Evolutionary conservation across 352 stramenopile genomes (phyloP), one percentile per base, ranked within the genome.

Genomic region (Phytophthora sojae): DNA sequence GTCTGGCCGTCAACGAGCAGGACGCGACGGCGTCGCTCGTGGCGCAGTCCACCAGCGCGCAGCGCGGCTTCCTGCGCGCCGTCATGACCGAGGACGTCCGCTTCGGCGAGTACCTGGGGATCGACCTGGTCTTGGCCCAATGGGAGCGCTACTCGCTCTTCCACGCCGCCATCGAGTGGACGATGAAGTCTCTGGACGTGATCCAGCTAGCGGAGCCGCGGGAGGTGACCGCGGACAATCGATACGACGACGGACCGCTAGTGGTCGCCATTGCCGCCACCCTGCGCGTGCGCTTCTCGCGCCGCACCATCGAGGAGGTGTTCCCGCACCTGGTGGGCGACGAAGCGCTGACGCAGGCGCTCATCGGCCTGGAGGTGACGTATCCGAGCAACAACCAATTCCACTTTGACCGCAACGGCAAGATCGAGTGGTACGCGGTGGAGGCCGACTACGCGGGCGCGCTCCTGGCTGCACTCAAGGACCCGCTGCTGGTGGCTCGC

Each of bases 91-190:
- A 73, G 4, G 57, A 69, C 57, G 76, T 89, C 19, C 51, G 68
- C 15, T 87, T 89, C 49, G 76, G 75, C 14, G 68, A 78, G 21
- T 74, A 78, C 54, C 39, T 61, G 12, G 81, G 81, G 6, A 67
- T 80, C 4, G 51, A 71, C 17, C 71, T 79, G 63, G 47, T 83
- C 9, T 9, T 87, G 29, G 68, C 76, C 47, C 80, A 86, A 50
- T 87, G 81, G 79, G 58, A 84, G 55, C 75, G 74, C 37, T 86
- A 87, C 70, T 82, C 79, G 39, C 49, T 71, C 23, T 82, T 74
- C 66, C 64, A 83, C 67, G 55, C 68, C 1, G 62, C 64, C 26
- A 66, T 89, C 21, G 37, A 73, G 49, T 85, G 75, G 61, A 63
- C 74, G 5, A 61, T 87, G 53, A 74, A 73, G 55, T 77, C 77